phyloP scores from a whole-genome alignment of 169 alveolate genomes.

The Pseudocohnilembus persalinus region DNA sequence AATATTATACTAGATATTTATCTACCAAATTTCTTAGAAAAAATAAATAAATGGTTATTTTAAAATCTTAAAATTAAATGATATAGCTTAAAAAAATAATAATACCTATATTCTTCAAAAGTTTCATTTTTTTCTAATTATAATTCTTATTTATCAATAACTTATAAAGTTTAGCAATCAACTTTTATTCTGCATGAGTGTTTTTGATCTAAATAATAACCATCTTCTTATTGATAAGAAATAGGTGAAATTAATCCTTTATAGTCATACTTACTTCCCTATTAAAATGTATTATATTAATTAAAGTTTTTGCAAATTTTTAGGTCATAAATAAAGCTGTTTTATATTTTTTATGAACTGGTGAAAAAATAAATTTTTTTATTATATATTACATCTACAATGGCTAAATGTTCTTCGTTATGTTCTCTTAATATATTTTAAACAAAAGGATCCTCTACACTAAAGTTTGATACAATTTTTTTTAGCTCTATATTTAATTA shows the following conservation, averaged over 20 bases:
- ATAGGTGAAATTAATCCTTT: neutral
- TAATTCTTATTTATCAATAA: conserved; percentile 2
- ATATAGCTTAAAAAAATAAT: neutral
- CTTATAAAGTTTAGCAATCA: conserved; percentile 18
- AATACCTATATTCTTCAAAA: neutral
- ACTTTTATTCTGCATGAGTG: conserved; percentile 14
- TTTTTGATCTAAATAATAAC: conserved; percentile 32
- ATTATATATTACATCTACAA: conserved; percentile 13
- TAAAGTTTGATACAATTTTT: conserved; percentile 1
- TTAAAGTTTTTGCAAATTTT: conserved; percentile 2
- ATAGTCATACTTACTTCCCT: neutral
- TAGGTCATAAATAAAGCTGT: too few species aligned
- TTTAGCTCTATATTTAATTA: conserved; percentile 3
- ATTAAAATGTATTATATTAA: neutral
- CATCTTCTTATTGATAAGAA: conserved; percentile 13
- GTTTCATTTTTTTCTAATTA: conserved; percentile 9
- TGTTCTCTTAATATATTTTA: conserved; percentile 23
- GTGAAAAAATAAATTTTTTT: neutral
- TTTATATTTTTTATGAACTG: too few species aligned
- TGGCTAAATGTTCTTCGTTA: conserved; percentile 37
- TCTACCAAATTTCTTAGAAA: conserved; percentile 17
- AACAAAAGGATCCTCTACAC: conserved; percentile 13
- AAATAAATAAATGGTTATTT: too few species aligned
- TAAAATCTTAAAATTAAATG: neutral
- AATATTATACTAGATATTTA: conserved; percentile 1